These are phyloP conservation scores for Flagelloscypha sp. DNA, from an alignment of 768 basidiomycete species.

Conservation along the genomic window DNA sequence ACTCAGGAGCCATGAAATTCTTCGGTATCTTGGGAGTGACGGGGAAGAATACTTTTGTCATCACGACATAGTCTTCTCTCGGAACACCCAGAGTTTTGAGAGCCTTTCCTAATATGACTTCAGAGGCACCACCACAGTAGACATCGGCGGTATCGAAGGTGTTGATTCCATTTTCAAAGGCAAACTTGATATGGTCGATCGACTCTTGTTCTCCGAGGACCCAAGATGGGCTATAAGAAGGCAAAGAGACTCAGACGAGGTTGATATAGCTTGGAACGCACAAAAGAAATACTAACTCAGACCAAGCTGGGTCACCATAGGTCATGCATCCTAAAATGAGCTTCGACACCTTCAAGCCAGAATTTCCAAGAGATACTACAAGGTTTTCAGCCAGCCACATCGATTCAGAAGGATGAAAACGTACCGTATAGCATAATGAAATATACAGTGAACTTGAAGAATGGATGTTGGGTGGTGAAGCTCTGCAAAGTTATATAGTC, in stretches of 20 bases:
- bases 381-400: not conserved
- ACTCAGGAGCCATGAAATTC: constrained; percentile 17
- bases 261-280: too few relatives aligned
- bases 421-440: too few relatives aligned
- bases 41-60: constrained; percentile 36
- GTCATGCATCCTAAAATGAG: constrained; percentile 17
- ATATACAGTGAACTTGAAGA: too few relatives aligned
- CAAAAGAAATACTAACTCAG: too few relatives aligned
- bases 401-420: too few relatives aligned
- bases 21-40: constrained; percentile 11
- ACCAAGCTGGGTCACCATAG: constrained; percentile 24
- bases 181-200: constrained; percentile 32
- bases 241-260: too few relatives aligned
- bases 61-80: constrained; percentile 41
- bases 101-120: constrained; percentile 38
- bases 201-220: constrained; percentile 35
- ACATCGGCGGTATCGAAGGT: constrained; percentile 24
- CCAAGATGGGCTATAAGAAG: too few relatives aligned
- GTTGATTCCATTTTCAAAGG: constrained; percentile 30
- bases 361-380: constrained; percentile 34
- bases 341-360: constrained; percentile 40
- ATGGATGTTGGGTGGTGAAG: too few relatives aligned
- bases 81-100: constrained; percentile 37
- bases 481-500: too few relatives aligned
- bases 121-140: constrained; percentile 21